Percentiles rank a stretch among this genome's conserved stretches.
Conservation (phyloP, 257 asterid species). For the Galeopsis tetrahit region DNA sequence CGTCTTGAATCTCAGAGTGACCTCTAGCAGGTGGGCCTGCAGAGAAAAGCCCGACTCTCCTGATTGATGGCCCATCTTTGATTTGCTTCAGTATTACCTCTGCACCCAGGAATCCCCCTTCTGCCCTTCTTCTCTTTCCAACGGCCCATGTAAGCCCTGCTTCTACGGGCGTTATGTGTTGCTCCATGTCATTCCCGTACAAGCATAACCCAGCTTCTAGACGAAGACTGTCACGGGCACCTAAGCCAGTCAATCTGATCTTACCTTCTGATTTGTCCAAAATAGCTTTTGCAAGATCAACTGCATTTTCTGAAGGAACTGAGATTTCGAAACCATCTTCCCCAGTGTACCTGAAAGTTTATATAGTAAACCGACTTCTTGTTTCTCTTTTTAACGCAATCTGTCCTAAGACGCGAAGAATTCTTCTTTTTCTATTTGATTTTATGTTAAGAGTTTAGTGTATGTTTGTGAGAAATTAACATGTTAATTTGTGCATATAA, state of each 20-base stretch:
- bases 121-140: slow-evolving; percentile 96
- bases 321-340: slow-evolving; percentile 99
- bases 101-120: slow-evolving; percentile 95
- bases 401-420: not conserved
- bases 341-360: slow-evolving; percentile 83
- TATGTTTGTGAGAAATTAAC: not conserved
- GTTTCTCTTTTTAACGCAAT: not conserved
- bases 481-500: not conserved
- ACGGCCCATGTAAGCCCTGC: slow-evolving; percentile 99
- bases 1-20: slow-evolving; percentile 91
- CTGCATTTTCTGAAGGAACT: slow-evolving; percentile 86
- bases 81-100: slow-evolving; percentile 88
- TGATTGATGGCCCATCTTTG: slow-evolving; percentile 72
- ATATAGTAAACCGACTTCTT: slow-evolving; percentile 12
- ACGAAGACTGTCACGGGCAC: slow-evolving; percentile 98
- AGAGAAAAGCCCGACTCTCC: slow-evolving; percentile 85
- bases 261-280: slow-evolving; percentile 93
- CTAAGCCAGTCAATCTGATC: slow-evolving; percentile 79
- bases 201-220: slow-evolving; percentile 94
- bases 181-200: slow-evolving; percentile 99
- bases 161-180: slow-evolving; percentile 90
- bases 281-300: slow-evolving; percentile 91
- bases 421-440: not conserved
- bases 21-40: slow-evolving; percentile 93
- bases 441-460: not conserved